phyloP scores from a whole-genome alignment of 345 rosid species.

The Firmiana major region DNA sequence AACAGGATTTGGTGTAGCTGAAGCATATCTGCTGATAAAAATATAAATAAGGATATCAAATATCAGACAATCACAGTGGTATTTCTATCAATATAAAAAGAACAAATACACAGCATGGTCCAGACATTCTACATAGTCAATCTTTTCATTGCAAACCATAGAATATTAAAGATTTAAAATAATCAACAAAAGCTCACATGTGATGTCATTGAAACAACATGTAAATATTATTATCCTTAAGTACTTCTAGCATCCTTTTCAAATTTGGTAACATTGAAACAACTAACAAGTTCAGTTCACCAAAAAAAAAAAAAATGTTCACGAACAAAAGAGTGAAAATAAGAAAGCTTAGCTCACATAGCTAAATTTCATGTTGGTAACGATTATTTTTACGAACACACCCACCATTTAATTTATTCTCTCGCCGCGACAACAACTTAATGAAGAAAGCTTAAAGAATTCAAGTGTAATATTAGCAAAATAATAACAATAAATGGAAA shows the following conservation, averaged over 20 bases:
- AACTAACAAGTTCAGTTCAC: neutral
- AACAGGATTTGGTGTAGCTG: conserved; percentile 41
- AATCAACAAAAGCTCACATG: neutral
- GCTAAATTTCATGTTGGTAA: neutral
- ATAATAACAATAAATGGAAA: neutral
- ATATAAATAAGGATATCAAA: neutral
- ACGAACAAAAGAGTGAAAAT: neutral
- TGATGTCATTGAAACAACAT: neutral
- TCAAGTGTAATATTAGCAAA: neutral
- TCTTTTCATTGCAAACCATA: neutral
- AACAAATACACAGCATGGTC: neutral
- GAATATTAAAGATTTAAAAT: neutral
- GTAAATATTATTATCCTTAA: neutral
- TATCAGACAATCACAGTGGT: neutral
- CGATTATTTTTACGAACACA: neutral
- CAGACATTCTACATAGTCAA: neutral
- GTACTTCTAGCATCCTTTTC: neutral
- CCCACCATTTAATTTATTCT: too few relatives aligned
- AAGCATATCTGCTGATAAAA: conserved; percentile 39
- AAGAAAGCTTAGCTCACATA: neutral
- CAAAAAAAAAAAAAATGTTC: too few relatives aligned
- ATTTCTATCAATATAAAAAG: neutral
- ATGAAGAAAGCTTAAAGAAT: neutral
- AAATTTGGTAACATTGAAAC: neutral
- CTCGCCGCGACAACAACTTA: neutral